phyloP scores from a whole-genome alignment of 2,329 filamentous ascomycete species.

The Trichophyton mentagrophytes region DNA sequence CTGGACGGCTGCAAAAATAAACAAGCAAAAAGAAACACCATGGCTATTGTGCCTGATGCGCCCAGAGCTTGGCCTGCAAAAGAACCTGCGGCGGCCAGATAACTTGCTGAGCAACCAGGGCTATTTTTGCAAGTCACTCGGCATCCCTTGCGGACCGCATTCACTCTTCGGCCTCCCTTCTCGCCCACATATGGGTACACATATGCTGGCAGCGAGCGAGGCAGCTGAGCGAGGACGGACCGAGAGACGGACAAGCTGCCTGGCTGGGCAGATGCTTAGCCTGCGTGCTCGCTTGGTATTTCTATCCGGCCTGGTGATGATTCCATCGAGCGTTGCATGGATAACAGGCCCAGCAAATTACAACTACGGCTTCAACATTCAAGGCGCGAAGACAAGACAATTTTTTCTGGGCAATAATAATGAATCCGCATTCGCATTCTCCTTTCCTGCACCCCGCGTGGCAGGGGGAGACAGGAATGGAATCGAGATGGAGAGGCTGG shows the following conservation, averaged over 20 bases:
- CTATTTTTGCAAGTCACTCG: neutral
- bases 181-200: neutral
- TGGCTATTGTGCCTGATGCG: neutral
- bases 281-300: constrained; percentile 2
- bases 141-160: neutral
- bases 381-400: neutral
- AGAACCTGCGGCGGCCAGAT: neutral
- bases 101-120: too few relatives aligned
- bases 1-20: neutral
- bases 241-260: neutral
- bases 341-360: neutral
- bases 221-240: constrained; percentile 1
- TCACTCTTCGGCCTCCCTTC: neutral
- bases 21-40: neutral
- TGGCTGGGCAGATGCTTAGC: constrained; percentile 1
- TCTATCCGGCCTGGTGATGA: neutral
- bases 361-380: neutral
- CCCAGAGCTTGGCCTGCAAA: neutral
- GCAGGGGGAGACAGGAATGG: neutral
- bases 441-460: neutral
- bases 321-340: neutral
- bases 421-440: neutral
- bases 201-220: too few relatives aligned
- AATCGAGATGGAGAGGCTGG: neutral
- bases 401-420: neutral